Evolutionary conservation across 805 yeast species (phyloP), one percentile per base, ranked within the genome.

Genomic region (Starmerella lactis-condensi): DNA sequence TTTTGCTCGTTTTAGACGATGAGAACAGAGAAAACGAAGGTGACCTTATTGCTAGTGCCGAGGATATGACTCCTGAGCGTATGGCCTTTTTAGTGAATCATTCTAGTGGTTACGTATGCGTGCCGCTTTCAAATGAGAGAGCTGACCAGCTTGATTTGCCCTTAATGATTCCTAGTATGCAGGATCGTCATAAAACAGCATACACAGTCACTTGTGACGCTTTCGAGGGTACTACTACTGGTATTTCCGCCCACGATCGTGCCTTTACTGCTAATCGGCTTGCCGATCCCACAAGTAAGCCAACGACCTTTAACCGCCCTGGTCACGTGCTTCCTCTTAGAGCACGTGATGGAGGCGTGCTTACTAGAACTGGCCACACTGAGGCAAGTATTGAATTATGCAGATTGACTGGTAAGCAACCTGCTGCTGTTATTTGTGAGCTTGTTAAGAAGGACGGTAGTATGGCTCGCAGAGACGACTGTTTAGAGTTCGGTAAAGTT

Each of bases 11-110:
- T n/a, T 76, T 89, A 77, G 99, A 89, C 53, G 94, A 89, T 50
- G 95, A 81, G 53, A 67, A 67, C 49, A 72, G 99, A 45, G 99
- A 89, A 54, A 89, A 89, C 53, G 99, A 89, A 58, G 99, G 98
- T 32, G 99, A 89, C 51, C 62, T 89, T 48, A 81, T 89, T 44
- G 73, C 78, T 29, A 91, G 96, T n/a, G 99, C 94, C 23, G 70
- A 75, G 42, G 61, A 61, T 32, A 62, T 72, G 42, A 76, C 92
- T 24, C 70, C 76, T 27, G 73, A 73, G 47, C 70, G 82, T 42
- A 81, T 89, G 94, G 98, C 96, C 2, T 89, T 89, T 47, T 58
- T 89, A 39, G 92, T 89, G 28, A 72, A 85, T 43, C 54, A 59
- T 38, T 56, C 63, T n/a, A 45, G 54, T 5, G 99, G 99, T 4